Conservation (phyloP, 1,284 basidiomycete species). For the Ceratobasidium sp. region DNA sequence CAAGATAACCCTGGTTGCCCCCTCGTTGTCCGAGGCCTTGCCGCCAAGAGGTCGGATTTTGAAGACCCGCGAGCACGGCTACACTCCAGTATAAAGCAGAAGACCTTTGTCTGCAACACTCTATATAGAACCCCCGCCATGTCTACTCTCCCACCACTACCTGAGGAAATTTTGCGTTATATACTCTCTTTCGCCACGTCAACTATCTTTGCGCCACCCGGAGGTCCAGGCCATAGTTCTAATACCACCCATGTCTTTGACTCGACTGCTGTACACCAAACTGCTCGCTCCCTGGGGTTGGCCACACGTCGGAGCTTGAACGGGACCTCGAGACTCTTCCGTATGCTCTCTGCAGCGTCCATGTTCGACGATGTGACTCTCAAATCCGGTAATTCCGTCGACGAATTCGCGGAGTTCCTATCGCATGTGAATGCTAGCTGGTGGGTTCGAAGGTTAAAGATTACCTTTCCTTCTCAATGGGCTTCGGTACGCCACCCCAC, state of each 20-base stretch:
- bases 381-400: slow-evolving; percentile 24
- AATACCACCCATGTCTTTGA: slow-evolving; percentile 8
- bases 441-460: slow-evolving; percentile 36
- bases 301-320: slow-evolving; percentile 28
- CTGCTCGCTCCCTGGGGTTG: slow-evolving; percentile 19
- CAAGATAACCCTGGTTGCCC: not conserved
- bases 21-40: slow-evolving; percentile 33
- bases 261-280: not conserved
- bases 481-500: slow-evolving; percentile 18
- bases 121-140: slow-evolving; percentile 10
- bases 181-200: slow-evolving; percentile 33
- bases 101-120: not conserved
- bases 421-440: not conserved
- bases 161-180: slow-evolving; percentile 25
- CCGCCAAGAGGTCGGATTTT: slow-evolving; percentile 24
- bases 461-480: slow-evolving; percentile 35
- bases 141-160: slow-evolving; percentile 12
- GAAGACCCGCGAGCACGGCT: not conserved
- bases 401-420: slow-evolving; percentile 30
- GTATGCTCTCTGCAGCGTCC: slow-evolving; percentile 5
- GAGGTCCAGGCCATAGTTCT: too few species aligned
- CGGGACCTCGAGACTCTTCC: slow-evolving; percentile 23
- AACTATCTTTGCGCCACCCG: slow-evolving; percentile 2
- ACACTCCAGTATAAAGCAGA: slow-evolving; percentile 2
- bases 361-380: slow-evolving; percentile 29